Conservation (phyloP, 768 basidiomycete genomes). For the Pisolithus tinctorius region DNA sequence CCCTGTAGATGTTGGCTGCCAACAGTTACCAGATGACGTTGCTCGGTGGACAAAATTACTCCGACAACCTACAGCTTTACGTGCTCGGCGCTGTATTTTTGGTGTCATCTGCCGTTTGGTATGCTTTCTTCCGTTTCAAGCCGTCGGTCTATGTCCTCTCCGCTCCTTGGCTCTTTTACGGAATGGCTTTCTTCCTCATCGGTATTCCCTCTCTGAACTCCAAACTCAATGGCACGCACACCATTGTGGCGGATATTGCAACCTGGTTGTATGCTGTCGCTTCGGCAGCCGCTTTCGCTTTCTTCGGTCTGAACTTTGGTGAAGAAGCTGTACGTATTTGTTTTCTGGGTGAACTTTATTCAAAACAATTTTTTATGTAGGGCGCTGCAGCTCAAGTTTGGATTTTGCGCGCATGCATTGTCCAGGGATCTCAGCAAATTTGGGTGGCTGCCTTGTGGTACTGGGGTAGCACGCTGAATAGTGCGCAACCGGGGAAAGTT, state of each 20-base stretch:
- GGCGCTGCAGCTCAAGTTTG: conserved; percentile 94
- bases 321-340: conserved; percentile 75
- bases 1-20: conserved; percentile 67
- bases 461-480: conserved; percentile 82
- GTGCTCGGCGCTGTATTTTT: conserved; percentile 88
- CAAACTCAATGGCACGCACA: conserved; percentile 53
- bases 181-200: conserved; percentile 85
- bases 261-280: conserved; percentile 90
- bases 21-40: conserved; percentile 95
- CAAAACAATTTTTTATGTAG: conserved; percentile 26
- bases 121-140: conserved; percentile 78
- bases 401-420: conserved; percentile 85
- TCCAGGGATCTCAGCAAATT: conserved; percentile 92
- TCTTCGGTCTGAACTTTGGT: conserved; percentile 95
- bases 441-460: conserved; percentile 97
- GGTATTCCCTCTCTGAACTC: conserved; percentile 73
- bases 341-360: not conserved
- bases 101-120: conserved; percentile 83
- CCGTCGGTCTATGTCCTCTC: conserved; percentile 86
- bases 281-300: conserved; percentile 88
- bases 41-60: conserved; percentile 80
- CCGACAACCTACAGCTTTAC: conserved; percentile 76
- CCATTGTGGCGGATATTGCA: conserved; percentile 65
- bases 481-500: conserved; percentile 39
- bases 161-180: conserved; percentile 88